These are phyloP conservation scores for Pyrus betulifolia DNA, from an alignment of 306 rosid genomes.

Conservation along the genomic window DNA sequence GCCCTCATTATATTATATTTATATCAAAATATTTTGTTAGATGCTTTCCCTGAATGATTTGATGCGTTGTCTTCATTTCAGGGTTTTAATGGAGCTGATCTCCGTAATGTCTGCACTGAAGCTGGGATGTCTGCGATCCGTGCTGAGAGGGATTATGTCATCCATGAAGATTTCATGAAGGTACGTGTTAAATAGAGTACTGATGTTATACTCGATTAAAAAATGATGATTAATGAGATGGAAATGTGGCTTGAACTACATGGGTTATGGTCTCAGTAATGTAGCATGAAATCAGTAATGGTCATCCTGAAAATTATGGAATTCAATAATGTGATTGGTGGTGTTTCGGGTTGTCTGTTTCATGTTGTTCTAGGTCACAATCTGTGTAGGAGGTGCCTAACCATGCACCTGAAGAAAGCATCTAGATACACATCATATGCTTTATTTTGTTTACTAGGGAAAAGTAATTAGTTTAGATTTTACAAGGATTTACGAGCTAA, in stretches of 20 bases:
- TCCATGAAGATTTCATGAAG: conserved; percentile 98
- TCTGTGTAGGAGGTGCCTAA: background rate
- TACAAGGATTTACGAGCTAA: background rate
- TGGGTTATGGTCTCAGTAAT: background rate
- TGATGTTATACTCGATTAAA: background rate
- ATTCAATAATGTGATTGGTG: background rate
- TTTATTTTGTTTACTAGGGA: background rate
- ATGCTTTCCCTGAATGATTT: background rate
- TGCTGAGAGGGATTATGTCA: conserved; percentile 92
- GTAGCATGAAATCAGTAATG: background rate
- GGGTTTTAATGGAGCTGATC: conserved; percentile 98
- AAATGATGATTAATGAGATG: background rate
- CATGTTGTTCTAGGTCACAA: background rate
- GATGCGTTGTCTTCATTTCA: conserved; percentile 17
- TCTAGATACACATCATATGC: background rate
- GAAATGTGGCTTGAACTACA: background rate
- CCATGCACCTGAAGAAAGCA: background rate
- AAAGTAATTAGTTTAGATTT: background rate
- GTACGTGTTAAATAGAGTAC: conserved; percentile 10
- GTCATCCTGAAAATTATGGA: background rate
- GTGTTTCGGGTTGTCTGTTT: background rate
- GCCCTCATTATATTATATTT: background rate
- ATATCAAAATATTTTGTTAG: too few relatives aligned
- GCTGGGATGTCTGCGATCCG: conserved; percentile 99
- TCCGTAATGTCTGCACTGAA: conserved; percentile 93